Evolutionary conservation across 164 flowering plant species (phyloP), one percentile per base, ranked within the genome.

Genomic region (Tetrastigma voinierianum): DNA sequence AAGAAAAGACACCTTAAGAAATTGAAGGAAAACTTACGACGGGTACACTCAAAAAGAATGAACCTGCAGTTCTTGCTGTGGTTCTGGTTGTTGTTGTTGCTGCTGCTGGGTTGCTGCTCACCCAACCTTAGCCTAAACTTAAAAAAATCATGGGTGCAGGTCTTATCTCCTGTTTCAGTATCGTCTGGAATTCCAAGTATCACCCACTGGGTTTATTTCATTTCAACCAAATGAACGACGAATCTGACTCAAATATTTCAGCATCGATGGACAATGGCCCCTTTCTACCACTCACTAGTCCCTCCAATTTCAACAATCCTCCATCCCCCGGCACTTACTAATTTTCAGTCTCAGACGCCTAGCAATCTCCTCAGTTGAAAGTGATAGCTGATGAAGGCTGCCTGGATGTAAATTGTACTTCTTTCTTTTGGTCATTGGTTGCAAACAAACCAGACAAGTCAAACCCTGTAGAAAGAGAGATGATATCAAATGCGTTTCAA

Each of bases 401-500:
- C 16, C 17, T 47, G 2, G 89, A 74, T 10, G 83, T 74, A 49
- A 85, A 85, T 24, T 56, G 67, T 10, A 53, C 68, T 23, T 76
- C 85, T 46, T 74, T 75, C 74, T 72, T 81, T 44, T 58, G 51
- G 16, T 74, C 76, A 25, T 74, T 43, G 45, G 64, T 77, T 13
- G 57, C 72, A 47, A 85, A 85, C 65, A 85, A 67, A 56, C 86
- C 85, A 14, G 89, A 81, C 60, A 85, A 67, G 59, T 82, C 81
- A 19, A 84, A 74, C 45, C 86, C 88, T 10, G 71, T 49, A 16
- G 88, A 84, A 6, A 78, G 78, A 15, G 88, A 82, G 20, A 84
- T 84, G 18, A 84, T 78, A 56, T 82, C 84, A 64, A 84, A 84
- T 18, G 88, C 88, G 68, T 84, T n/a, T 84, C 64, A 80, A 58